phyloP scores from a whole-genome alignment of 1,139 yeast species.

The Suhomyces bolitotheri region DNA sequence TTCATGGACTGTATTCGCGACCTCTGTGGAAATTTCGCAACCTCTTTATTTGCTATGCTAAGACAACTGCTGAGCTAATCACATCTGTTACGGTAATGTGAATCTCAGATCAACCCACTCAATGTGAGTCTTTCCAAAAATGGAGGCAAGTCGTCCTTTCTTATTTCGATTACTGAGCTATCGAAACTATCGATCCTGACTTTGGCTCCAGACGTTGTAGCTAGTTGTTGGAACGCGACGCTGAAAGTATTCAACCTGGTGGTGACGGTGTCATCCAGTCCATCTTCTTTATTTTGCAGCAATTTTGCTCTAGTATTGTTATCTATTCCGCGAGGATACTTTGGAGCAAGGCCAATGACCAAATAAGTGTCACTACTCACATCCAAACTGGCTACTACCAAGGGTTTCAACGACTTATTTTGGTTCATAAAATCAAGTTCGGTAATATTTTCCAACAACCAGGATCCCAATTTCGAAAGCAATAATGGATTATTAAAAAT shows the following conservation, averaged over 20 bases:
- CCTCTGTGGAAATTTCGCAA: no score
- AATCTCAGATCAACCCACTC: conserved; percentile 38
- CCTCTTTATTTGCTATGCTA: no score
- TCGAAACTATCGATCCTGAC: conserved; percentile 93
- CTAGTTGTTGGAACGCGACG: conserved; percentile 85
- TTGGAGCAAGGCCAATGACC: conserved; percentile 88
- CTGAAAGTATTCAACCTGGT: conserved; percentile 75
- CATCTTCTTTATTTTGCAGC: conserved; percentile 31
- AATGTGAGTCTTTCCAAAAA: conserved; percentile 74
- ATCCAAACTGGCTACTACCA: conserved; percentile 86
- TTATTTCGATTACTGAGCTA: conserved; percentile 86
- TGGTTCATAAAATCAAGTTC: conserved; percentile 57
- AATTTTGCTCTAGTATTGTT: conserved; percentile 45
- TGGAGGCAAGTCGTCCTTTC: conserved; percentile 83
- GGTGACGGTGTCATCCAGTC: conserved; percentile 27
- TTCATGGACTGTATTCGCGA: no score
- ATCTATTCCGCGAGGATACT: conserved; percentile 65
- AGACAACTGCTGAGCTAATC: no score
- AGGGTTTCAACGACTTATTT: conserved; percentile 62
- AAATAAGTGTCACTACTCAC: conserved; percentile 73
- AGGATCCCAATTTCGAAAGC: conserved; percentile 76
- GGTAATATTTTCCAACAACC: conserved; percentile 89
- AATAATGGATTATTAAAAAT: conserved; percentile 85
- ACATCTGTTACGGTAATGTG: no score
- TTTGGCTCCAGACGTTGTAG: conserved; percentile 79